Percentiles rank a stretch among this genome's conserved stretches.
These are phyloP conservation scores for Wilcoxina mikolae DNA, from an alignment of 495 filamentous ascomycete genomes.

Conservation along the genomic window DNA sequence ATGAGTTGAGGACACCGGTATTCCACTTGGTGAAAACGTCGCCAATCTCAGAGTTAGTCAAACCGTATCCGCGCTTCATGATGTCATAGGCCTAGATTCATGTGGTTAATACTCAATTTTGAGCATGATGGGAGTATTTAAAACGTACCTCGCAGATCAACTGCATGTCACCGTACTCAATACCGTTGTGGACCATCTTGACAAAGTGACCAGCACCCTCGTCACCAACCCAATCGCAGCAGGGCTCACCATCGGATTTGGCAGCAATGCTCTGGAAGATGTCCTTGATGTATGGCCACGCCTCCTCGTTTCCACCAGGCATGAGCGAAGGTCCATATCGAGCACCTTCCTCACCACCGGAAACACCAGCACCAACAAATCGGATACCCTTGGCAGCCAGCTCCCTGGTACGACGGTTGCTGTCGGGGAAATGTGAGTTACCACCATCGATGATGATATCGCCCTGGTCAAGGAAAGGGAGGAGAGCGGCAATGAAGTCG, in stretches of 20 bases:
- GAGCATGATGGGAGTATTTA: conserved; percentile 13
- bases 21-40: conserved; percentile 95
- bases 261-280: conserved; percentile 95
- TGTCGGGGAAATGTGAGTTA: conserved; percentile 98
- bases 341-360: conserved; percentile 97
- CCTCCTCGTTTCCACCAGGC: conserved; percentile 95
- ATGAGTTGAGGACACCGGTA: conserved; percentile 94
- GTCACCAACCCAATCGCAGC: conserved; percentile 99
- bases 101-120: background rate
- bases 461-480: conserved; percentile 74
- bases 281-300: conserved; percentile 97
- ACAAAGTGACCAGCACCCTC: conserved; percentile 98
- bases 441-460: conserved; percentile 99
- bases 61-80: conserved; percentile 86
- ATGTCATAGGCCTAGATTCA: conserved; percentile 84
- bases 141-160: conserved; percentile 83
- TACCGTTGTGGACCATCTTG: conserved; percentile 99
- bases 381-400: conserved; percentile 73
- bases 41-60: conserved; percentile 80
- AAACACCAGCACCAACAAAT: conserved; percentile 95
- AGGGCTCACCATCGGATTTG: conserved; percentile 90
- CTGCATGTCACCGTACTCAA: conserved; percentile 99
- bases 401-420: conserved; percentile 86
- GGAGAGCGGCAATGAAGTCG: conserved; percentile 91
- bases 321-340: conserved; percentile 94